Evolutionary conservation across 768 basidiomycete genomes (phyloP), one percentile per base, ranked within the genome.

Genomic region (Amanita phalloides): DNA sequence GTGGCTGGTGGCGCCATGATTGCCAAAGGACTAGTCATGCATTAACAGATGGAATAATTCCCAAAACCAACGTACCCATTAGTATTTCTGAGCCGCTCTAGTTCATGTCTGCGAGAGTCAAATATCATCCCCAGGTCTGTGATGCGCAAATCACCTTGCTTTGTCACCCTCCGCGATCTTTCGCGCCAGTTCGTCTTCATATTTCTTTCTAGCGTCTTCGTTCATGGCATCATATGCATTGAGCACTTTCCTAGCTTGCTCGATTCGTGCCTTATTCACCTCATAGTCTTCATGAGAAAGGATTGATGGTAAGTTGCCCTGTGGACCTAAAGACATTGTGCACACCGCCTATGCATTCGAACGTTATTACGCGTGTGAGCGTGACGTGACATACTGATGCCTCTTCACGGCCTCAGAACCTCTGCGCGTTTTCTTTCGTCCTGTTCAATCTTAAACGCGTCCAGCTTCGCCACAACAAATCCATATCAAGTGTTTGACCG

Each of bases 401-500:
- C 28, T 30, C 4, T 30, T 17, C 14, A 28, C 58, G 54, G 49
- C 45, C 52, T 61, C 35, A 53, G 49, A 28, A 25, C 37, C 26
- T 53, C 62, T 41, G 56, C 57, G 48, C 76, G 79, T 42, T 56
- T 68, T 30, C 75, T 76, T 49, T 77, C 81, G 14, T 72, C 79
- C 4, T 72, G 80, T 14, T 63, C 72, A 3, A 68, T 68, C 4
- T 66, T 70, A 21, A 64, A 72, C 14, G 49, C 72, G 7, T 56
- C 72, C n/a, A 72, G 66, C 28, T 57, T 76, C 0, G 67, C 70
- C 46, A 71, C 73, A 17, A 71, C 78, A 20, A 77, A 78, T 0
- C 82, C 88, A 0, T 95, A 86, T 62, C 74, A 84, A 62, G 82
- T 97, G 6, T 98, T 98, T 60, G 93, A 98, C 66, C 81, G 93